phyloP scores from a whole-genome alignment of 805 yeast genomes.

The Lipomyces yamanashiensis region DNA sequence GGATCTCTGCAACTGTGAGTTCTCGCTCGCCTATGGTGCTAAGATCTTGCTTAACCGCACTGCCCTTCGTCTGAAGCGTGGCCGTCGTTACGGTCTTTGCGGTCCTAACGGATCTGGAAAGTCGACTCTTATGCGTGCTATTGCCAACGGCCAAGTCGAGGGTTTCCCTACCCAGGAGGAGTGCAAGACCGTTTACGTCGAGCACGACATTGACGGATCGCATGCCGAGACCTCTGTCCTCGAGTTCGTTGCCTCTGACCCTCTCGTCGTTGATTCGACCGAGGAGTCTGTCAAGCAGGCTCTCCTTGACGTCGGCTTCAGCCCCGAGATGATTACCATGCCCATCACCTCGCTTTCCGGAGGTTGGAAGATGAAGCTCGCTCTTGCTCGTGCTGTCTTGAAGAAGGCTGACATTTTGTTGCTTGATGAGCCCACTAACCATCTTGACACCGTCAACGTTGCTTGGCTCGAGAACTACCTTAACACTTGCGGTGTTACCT shows the following conservation, averaged over 20 bases:
- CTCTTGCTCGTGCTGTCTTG: slow-evolving; percentile 98
- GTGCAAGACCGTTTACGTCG: slow-evolving; percentile 99
- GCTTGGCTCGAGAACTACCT: slow-evolving; percentile 99
- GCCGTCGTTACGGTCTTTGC: slow-evolving; percentile 98
- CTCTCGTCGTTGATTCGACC: slow-evolving; percentile 65
- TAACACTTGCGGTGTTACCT: slow-evolving; percentile 97
- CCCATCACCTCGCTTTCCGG: slow-evolving; percentile 97
- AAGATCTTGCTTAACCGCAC: slow-evolving; percentile 99
- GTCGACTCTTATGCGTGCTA: slow-evolving; percentile 96
- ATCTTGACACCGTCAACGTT: slow-evolving; percentile 99
- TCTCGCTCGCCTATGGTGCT: slow-evolving; percentile 99
- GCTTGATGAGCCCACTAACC: slow-evolving; percentile 99
- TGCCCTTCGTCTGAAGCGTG: slow-evolving; percentile 97
- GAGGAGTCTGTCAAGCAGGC: slow-evolving; percentile 75
- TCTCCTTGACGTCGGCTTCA: slow-evolving; percentile 88
- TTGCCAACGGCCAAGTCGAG: slow-evolving; percentile 98
- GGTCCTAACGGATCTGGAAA: slow-evolving; percentile 99
- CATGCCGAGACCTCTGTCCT: slow-evolving; percentile 94
- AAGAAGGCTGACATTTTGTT: slow-evolving; percentile 96
- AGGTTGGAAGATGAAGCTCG: slow-evolving; percentile 99
- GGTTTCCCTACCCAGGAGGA: slow-evolving; percentile 99
- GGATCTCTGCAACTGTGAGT: slow-evolving; percentile 99
- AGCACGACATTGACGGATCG: slow-evolving; percentile 99
- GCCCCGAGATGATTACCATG: slow-evolving; percentile 90
- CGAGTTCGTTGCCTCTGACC: slow-evolving; percentile 89